A percentile compares a stretch with the other conserved stretches of the same genome.
phyloP scores from a whole-genome alignment of 1,284 basidiomycete species.

The Flammula alnicola region DNA sequence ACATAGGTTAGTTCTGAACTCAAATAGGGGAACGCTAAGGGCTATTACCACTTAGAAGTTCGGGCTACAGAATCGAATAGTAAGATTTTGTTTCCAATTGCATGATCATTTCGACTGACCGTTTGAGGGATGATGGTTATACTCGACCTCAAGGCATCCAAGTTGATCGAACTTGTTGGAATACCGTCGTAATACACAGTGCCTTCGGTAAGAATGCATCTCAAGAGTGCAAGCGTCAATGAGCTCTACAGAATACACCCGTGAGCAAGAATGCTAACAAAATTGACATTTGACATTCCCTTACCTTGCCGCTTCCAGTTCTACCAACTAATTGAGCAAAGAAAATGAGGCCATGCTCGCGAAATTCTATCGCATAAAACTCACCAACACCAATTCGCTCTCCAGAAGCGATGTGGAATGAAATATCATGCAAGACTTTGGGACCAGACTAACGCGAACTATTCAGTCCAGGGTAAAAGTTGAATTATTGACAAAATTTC shows the following conservation, averaged over 20 bases:
- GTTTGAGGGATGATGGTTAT: slow-evolving; percentile 65
- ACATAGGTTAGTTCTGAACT: not conserved
- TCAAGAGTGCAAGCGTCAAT: slow-evolving; percentile 53
- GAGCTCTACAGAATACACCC: slow-evolving; percentile 51
- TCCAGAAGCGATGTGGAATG: slow-evolving; percentile 60
- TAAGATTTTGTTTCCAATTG: not conserved
- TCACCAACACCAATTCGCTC: slow-evolving; percentile 64
- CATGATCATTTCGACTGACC: slow-evolving; percentile 1
- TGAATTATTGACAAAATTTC: not conserved
- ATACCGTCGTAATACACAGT: slow-evolving; percentile 56
- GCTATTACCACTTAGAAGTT: slow-evolving; percentile 7
- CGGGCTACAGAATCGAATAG: slow-evolving; percentile 6
- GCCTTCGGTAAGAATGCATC: slow-evolving; percentile 62
- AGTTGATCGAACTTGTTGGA: slow-evolving; percentile 53
- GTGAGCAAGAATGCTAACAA: slow-evolving; percentile 30
- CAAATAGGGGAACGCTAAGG: not conserved
- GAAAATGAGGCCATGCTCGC: not conserved
- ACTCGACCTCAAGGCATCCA: slow-evolving; percentile 62
- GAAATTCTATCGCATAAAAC: slow-evolving; percentile 16
- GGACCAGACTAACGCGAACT: slow-evolving; percentile 34
- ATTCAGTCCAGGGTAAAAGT: slow-evolving; percentile 10
- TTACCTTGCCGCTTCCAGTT: slow-evolving; percentile 74
- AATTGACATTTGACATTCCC: slow-evolving; percentile 26
- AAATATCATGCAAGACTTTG: slow-evolving; percentile 56
- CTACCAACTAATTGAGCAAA: slow-evolving; percentile 63